phyloP scores from a whole-genome alignment of 2,329 filamentous ascomycete genomes.

The Rhynchosporium graminicola region DNA sequence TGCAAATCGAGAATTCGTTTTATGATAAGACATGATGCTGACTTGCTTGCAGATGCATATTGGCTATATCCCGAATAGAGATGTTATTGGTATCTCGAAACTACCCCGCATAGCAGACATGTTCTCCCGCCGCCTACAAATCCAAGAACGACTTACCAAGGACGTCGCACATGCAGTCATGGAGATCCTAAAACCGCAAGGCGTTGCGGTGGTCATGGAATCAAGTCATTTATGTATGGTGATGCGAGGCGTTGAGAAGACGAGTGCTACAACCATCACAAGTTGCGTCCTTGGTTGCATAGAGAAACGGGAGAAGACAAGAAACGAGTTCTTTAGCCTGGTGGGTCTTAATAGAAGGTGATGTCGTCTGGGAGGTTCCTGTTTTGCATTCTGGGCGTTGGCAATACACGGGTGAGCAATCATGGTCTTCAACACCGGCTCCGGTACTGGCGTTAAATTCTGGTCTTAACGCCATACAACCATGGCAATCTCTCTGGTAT shows the following conservation, averaged over 20 bases:
- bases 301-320: slow-evolving; percentile 86
- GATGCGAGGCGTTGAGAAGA: slow-evolving; percentile 97
- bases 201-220: slow-evolving; percentile 97
- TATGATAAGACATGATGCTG: background rate
- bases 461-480: slow-evolving; percentile 42
- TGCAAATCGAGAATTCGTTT: background rate
- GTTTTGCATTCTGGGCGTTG: slow-evolving; percentile 30
- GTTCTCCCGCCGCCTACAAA: slow-evolving; percentile 90
- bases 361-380: slow-evolving; percentile 32
- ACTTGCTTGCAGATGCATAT: slow-evolving; percentile 82
- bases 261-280: slow-evolving; percentile 81
- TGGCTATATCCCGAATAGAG: slow-evolving; percentile 89
- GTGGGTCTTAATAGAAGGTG: slow-evolving; percentile 60
- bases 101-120: slow-evolving; percentile 94
- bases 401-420: slow-evolving; percentile 27
- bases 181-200: slow-evolving; percentile 89
- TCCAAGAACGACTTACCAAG: slow-evolving; percentile 94
- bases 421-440: slow-evolving; percentile 41
- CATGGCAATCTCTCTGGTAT: slow-evolving; percentile 15
- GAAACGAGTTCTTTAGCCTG: slow-evolving; percentile 92
- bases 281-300: slow-evolving; percentile 98
- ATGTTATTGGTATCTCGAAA: slow-evolving; percentile 94
- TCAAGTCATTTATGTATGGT: slow-evolving; percentile 97
- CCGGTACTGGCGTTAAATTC: slow-evolving; percentile 32
- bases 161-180: slow-evolving; percentile 93